Conservation (phyloP, 2,329 filamentous ascomycete species). For the Epichloe scottii region DNA sequence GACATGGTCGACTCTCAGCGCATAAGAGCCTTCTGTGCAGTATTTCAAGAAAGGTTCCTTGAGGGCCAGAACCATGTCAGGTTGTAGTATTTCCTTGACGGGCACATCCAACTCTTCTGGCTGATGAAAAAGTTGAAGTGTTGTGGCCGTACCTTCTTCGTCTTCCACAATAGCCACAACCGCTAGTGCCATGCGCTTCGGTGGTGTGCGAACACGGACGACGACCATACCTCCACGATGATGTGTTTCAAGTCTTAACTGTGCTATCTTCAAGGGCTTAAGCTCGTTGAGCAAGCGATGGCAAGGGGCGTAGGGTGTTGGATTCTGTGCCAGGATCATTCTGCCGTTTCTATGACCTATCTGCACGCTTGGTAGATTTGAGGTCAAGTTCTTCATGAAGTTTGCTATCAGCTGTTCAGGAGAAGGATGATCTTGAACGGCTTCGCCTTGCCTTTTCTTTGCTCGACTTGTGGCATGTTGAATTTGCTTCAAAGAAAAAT, state of each 20-base stretch:
- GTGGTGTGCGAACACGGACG: constrained; percentile 11
- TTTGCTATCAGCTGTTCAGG: not conserved
- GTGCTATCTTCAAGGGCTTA: constrained; percentile 12
- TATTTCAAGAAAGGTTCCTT: constrained; percentile 42
- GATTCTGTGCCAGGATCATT: no score
- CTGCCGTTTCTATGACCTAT: no score
- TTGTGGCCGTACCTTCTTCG: constrained; percentile 20
- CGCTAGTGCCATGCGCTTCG: constrained; percentile 7
- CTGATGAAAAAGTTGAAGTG: constrained; percentile 30
- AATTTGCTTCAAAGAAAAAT: not conserved
- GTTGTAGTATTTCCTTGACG: constrained; percentile 20
- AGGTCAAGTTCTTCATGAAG: not conserved
- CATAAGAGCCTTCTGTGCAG: constrained; percentile 25
- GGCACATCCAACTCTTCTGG: constrained; percentile 22
- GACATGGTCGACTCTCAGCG: constrained; percentile 38
- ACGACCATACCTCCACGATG: constrained; percentile 13
- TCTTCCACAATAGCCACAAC: constrained; percentile 26
- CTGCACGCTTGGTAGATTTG: no score
- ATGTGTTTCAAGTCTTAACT: constrained; percentile 19
- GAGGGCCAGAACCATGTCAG: constrained; percentile 27
- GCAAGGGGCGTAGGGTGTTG: constrained; percentile 3
- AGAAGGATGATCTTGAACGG: not conserved
- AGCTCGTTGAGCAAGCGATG: constrained; percentile 10
- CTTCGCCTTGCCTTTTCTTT: not conserved
- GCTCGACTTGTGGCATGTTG: not conserved